These are phyloP conservation scores for Amanita rimosa DNA, from an alignment of 768 basidiomycete species.

Conservation along the genomic window DNA sequence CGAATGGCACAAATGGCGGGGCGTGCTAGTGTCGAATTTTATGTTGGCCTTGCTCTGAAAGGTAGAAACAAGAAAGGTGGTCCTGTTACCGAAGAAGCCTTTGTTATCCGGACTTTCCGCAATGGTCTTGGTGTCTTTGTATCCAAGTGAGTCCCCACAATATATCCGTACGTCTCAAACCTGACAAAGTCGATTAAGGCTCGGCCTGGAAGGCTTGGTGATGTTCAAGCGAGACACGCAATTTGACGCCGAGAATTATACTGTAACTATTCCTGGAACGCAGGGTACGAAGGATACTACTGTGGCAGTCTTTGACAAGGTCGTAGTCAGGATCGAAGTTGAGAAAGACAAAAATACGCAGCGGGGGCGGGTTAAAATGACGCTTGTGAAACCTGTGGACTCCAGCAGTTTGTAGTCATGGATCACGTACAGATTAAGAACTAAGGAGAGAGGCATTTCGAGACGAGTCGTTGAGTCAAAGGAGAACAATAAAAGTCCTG, in stretches of 20 bases:
- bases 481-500: too few species aligned
- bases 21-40: slow-evolving; percentile 94
- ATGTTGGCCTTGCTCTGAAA: slow-evolving; percentile 87
- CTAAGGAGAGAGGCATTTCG: too few species aligned
- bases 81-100: slow-evolving; percentile 65
- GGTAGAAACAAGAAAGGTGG: slow-evolving; percentile 36
- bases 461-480: too few species aligned
- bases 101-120: slow-evolving; percentile 87
- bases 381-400: slow-evolving; percentile 56
- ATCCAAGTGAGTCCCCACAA: slow-evolving; percentile 55
- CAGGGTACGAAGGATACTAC: slow-evolving; percentile 30
- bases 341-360: slow-evolving; percentile 95
- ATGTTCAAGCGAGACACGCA: slow-evolving; percentile 85
- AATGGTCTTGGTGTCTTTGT: slow-evolving; percentile 98
- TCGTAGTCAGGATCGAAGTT: slow-evolving; percentile 80
- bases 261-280: slow-evolving; percentile 52
- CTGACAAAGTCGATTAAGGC: slow-evolving; percentile 28
- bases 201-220: slow-evolving; percentile 90
- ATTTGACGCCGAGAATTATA: slow-evolving; percentile 89
- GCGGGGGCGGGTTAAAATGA: slow-evolving; percentile 82
- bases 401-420: slow-evolving; percentile 24
- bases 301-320: slow-evolving; percentile 90
- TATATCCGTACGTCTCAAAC: not conserved
- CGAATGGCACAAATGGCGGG: slow-evolving; percentile 98
- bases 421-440: too few species aligned